Conservation (phyloP, 2,329 filamentous ascomycete species). For the Phyllosticta citribraziliensis region DNA sequence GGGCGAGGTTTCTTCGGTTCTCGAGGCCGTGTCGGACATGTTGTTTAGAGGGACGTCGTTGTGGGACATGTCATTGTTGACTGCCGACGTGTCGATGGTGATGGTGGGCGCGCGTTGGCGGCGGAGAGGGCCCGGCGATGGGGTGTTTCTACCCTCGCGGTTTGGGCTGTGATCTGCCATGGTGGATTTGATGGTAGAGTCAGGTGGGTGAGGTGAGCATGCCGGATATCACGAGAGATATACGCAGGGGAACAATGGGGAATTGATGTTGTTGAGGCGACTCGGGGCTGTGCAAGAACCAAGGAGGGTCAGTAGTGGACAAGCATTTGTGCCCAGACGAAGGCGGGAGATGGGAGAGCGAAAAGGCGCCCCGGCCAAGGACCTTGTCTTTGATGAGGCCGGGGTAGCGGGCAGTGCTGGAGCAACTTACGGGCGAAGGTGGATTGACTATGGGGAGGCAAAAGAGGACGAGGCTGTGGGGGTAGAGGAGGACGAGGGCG, state of each 20-base stretch:
- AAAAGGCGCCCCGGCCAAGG: neutral
- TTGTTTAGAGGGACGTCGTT: conserved; percentile 26
- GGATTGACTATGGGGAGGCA: neutral
- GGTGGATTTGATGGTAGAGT: conserved; percentile 6
- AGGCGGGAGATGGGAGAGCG: neutral
- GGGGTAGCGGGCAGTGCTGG: neutral
- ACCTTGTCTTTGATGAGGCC: neutral
- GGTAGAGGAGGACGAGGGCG: neutral
- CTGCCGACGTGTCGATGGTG: conserved; percentile 43
- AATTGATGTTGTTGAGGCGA: neutral
- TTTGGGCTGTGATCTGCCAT: conserved; percentile 21
- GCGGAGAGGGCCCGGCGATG: conserved; percentile 22
- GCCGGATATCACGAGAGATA: conserved; percentile 6
- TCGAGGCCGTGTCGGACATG: conserved; percentile 19
- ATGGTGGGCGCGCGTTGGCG: conserved; percentile 40
- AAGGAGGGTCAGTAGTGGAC: neutral
- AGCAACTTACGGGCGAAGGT: neutral
- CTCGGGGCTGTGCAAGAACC: conserved; percentile 2
- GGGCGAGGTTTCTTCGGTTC: conserved; percentile 30
- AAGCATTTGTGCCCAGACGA: neutral
- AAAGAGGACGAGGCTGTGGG: neutral
- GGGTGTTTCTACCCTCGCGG: conserved; percentile 15
- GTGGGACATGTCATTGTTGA: conserved; percentile 26
- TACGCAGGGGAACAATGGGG: conserved; percentile 2
- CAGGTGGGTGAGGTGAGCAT: conserved; percentile 6